Conservation (phyloP, 1,284 basidiomycete genomes). For the Apiotrichum akiyoshidainum region DNA sequence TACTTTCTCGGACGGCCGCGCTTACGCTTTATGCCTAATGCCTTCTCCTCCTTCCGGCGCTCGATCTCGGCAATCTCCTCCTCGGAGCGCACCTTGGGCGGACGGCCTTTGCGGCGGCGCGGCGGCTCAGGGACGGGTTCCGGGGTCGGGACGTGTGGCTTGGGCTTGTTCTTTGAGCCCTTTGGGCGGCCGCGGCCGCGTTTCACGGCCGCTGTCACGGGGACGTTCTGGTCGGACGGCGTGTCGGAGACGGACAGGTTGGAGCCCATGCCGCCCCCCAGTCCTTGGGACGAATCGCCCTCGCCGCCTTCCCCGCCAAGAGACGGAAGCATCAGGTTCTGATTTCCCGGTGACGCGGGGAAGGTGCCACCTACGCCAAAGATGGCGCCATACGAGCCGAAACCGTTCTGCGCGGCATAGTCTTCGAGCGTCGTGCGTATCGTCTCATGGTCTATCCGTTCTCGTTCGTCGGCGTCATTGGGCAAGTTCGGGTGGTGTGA, state of each 20-base stretch:
- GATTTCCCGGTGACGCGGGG: conserved; percentile 16
- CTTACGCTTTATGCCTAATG: conserved; percentile 32
- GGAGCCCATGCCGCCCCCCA: neutral
- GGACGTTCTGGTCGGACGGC: neutral
- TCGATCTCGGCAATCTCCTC: conserved; percentile 39
- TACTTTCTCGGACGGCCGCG: conserved; percentile 45
- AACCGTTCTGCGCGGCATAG: conserved; percentile 21
- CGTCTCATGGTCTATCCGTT: conserved; percentile 35
- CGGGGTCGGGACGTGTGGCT: conserved; percentile 15
- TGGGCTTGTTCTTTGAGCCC: conserved; percentile 46
- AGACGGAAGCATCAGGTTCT: conserved; percentile 13
- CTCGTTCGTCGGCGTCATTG: conserved; percentile 30
- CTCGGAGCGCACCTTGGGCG: conserved; percentile 35
- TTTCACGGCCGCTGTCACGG: conserved; percentile 13
- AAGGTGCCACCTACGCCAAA: conserved; percentile 20
- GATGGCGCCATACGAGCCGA: conserved; percentile 18
- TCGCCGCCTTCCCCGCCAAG: neutral
- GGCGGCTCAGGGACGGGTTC: conserved; percentile 7
- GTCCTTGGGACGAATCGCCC: neutral
- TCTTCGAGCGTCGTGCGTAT: conserved; percentile 40
- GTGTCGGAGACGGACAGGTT: neutral
- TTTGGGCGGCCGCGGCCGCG: conserved; percentile 42
- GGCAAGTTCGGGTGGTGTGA: conserved; percentile 13
- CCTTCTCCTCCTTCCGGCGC: conserved; percentile 29
- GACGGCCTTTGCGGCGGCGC: conserved; percentile 30